Percentiles rank a stretch among this genome's conserved stretches.
phyloP scores from a whole-genome alignment of 345 rosid species.

The Syzygium aromaticum region DNA sequence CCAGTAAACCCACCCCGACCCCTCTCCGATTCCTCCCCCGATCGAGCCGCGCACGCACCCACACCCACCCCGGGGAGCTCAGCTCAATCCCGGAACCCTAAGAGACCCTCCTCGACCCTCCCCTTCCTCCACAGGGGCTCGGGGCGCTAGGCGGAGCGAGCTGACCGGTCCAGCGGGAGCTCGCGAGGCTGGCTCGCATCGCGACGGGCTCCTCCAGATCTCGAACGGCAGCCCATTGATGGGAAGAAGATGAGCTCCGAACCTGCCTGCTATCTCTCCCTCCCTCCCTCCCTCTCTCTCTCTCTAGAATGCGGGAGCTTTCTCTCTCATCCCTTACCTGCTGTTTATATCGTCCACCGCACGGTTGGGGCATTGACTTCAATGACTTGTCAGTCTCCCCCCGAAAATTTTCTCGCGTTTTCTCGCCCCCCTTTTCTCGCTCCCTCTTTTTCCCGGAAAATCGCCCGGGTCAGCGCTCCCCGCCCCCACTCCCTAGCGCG shows the following conservation, averaged over 20 bases:
- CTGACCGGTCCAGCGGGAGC: background rate
- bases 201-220: background rate
- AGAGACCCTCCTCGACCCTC: background rate
- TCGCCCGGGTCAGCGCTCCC: background rate
- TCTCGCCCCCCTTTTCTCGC: background rate
- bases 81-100: background rate
- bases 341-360: background rate
- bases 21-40: background rate
- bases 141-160: background rate
- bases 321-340: background rate
- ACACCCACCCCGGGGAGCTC: too few relatives aligned
- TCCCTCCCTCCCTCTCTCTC: background rate
- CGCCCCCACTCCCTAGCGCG: too few relatives aligned
- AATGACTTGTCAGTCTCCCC: constrained; percentile 11
- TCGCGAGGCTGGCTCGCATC: background rate
- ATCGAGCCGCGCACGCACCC: background rate
- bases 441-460: background rate
- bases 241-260: too few relatives aligned
- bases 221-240: background rate
- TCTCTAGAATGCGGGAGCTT: background rate
- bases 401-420: background rate
- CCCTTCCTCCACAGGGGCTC: background rate
- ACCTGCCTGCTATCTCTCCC: background rate
- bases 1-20: background rate
- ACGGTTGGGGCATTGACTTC: background rate